Evolutionary conservation across 140 eudicot genomes (phyloP).

Genomic region (Anethum foeniculum): DNA sequence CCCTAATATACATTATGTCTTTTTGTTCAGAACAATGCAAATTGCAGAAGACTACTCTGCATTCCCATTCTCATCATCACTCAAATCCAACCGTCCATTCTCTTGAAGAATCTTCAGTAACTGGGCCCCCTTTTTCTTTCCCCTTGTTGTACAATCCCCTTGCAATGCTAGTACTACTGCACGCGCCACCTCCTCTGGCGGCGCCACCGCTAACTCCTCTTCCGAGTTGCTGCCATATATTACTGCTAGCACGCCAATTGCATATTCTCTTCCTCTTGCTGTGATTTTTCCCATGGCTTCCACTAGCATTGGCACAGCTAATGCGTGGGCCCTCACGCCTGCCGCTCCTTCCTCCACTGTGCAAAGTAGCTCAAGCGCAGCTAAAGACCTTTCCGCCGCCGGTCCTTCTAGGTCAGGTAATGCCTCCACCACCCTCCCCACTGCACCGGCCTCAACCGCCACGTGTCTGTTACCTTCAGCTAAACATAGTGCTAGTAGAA

Average conservation of each 20-base stretch:
- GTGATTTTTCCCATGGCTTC: constrained; percentile 75
- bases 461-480: constrained; percentile 56
- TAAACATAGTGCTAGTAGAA: constrained; percentile 63
- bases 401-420: constrained; percentile 60
- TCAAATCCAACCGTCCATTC: constrained; percentile 64
- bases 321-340: constrained; percentile 72
- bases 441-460: constrained; percentile 90
- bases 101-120: constrained; percentile 64
- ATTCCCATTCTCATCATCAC: constrained; percentile 35
- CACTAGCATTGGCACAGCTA: constrained; percentile 94
- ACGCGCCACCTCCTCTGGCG: constrained; percentile 96
- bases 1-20: background rate
- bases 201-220: constrained; percentile 53
- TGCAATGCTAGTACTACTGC: constrained; percentile 86
- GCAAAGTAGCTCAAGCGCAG: constrained; percentile 73
- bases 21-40: no score
- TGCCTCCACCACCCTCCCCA: constrained; percentile 76
- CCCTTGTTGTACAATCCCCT: constrained; percentile 82
- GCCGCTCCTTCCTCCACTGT: constrained; percentile 88
- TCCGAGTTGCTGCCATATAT: constrained; percentile 51
- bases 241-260: constrained; percentile 64
- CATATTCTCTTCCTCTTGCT: constrained; percentile 76
- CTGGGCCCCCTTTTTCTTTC: constrained; percentile 90
- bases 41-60: constrained; percentile 17
- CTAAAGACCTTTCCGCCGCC: constrained; percentile 75